Conservation (phyloP, 176 grass and related monocot genomes). For the Lolium multiflorum region DNA sequence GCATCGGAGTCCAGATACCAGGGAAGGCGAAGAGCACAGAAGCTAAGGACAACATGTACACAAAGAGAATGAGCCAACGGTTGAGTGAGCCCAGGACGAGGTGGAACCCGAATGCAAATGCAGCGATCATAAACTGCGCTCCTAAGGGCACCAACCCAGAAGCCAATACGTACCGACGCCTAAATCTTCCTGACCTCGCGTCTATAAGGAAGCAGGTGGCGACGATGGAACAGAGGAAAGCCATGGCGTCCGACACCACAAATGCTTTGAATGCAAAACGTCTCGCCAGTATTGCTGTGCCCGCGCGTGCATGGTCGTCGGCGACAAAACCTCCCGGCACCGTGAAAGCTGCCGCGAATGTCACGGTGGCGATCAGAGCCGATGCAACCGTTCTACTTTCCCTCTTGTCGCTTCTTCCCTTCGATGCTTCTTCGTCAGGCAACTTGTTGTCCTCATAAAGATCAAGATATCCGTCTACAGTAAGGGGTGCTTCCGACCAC, state of each 20-base stretch:
- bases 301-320: neutral
- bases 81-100: neutral
- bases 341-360: slow-evolving; percentile 45
- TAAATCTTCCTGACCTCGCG: too few relatives aligned
- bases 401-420: neutral
- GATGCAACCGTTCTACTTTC: neutral
- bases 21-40: slow-evolving; percentile 20
- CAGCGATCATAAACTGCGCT: neutral
- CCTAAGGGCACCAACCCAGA: neutral
- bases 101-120: slow-evolving; percentile 29
- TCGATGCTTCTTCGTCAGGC: too few relatives aligned
- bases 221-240: slow-evolving; percentile 16
- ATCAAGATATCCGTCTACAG: neutral
- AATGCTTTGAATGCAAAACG: slow-evolving; percentile 41
- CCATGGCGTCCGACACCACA: slow-evolving; percentile 6
- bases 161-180: neutral
- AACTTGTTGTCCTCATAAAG: neutral
- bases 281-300: neutral
- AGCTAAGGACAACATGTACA: neutral
- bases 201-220: slow-evolving; percentile 25
- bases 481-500: neutral
- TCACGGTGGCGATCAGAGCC: slow-evolving; percentile 43
- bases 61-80: neutral
- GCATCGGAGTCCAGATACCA: slow-evolving; percentile 22
- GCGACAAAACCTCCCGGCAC: slow-evolving; percentile 35